phyloP scores from a whole-genome alignment of 2,329 filamentous ascomycete species.

The Xylariaceae sp. region DNA sequence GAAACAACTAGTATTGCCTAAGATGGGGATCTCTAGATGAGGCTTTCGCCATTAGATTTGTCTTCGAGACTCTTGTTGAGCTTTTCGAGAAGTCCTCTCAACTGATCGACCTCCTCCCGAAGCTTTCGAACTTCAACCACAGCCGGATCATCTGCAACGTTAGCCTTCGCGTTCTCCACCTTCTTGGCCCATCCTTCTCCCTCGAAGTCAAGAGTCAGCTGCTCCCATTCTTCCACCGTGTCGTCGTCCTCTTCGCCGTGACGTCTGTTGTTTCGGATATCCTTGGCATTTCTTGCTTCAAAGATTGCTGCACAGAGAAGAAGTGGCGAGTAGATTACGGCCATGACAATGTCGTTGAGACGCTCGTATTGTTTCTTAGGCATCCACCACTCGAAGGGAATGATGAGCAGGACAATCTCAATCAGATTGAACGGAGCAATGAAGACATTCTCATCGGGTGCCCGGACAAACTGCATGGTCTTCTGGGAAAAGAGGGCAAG shows the following conservation, averaged over 20 bases:
- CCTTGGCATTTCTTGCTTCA: constrained; percentile 61
- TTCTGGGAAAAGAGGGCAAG: constrained; percentile 90
- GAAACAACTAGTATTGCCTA: too few relatives aligned
- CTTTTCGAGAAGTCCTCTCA: constrained; percentile 45
- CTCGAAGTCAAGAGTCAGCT: constrained; percentile 75
- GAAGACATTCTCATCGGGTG: constrained; percentile 96
- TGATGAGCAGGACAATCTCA: constrained; percentile 72
- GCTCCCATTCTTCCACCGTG: constrained; percentile 87
- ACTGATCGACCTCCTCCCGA: constrained; percentile 52
- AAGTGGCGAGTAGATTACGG: constrained; percentile 75
- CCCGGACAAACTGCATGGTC: constrained; percentile 94
- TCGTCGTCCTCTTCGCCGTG: constrained; percentile 89
- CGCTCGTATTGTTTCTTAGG: constrained; percentile 66
- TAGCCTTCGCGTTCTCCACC: constrained; percentile 70
- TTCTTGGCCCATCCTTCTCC: constrained; percentile 80
- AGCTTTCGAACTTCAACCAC: constrained; percentile 64
- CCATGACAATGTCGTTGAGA: constrained; percentile 89
- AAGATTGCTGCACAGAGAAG: constrained; percentile 72
- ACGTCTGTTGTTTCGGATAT: constrained; percentile 68
- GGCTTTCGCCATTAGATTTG: constrained; percentile 4
- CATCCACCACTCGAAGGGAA: constrained; percentile 97
- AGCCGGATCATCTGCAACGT: constrained; percentile 74
- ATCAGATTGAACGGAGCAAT: constrained; percentile 94
- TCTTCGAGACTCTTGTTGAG: constrained; percentile 15
- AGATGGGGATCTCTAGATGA: too few relatives aligned